Evolutionary conservation across 441 rosid species (phyloP).

Genomic region (Kokia cookei): DNA sequence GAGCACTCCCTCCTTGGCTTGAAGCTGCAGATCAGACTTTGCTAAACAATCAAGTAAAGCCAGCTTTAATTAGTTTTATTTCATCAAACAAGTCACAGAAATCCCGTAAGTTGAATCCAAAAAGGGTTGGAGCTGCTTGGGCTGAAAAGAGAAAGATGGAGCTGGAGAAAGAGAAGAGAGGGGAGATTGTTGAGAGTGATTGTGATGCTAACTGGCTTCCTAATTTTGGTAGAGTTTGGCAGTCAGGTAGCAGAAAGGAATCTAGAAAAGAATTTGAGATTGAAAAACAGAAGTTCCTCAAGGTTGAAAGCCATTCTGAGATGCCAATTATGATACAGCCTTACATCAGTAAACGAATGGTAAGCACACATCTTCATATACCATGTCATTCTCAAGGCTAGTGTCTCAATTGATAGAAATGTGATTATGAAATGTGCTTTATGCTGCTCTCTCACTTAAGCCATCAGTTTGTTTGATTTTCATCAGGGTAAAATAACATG

Average conservation of each 20-base stretch:
- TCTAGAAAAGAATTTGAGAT: constrained; percentile 81
- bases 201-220: constrained; percentile 82
- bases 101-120: constrained; percentile 66
- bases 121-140: constrained; percentile 95
- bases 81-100: constrained; percentile 36
- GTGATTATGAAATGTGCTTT: neutral
- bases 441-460: neutral
- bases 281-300: constrained; percentile 53
- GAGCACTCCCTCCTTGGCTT: constrained; percentile 90
- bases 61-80: constrained; percentile 19
- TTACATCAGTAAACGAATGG: constrained; percentile 77
- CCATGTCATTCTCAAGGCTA: neutral
- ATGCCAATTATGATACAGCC: constrained; percentile 52
- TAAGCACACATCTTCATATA: constrained; percentile 23
- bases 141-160: constrained; percentile 90
- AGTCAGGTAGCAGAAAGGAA: constrained; percentile 81
- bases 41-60: constrained; percentile 21
- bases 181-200: constrained; percentile 42
- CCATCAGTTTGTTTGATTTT: neutral
- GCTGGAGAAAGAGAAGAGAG: constrained; percentile 78
- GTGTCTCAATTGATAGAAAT: neutral
- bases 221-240: constrained; percentile 97
- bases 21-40: constrained; percentile 39
- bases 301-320: constrained; percentile 40
- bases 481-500: neutral